Percentiles rank a stretch among this genome's conserved stretches.
phyloP scores from a whole-genome alignment of 176 grass and related monocot genomes.

The Oryza coarctata region DNA sequence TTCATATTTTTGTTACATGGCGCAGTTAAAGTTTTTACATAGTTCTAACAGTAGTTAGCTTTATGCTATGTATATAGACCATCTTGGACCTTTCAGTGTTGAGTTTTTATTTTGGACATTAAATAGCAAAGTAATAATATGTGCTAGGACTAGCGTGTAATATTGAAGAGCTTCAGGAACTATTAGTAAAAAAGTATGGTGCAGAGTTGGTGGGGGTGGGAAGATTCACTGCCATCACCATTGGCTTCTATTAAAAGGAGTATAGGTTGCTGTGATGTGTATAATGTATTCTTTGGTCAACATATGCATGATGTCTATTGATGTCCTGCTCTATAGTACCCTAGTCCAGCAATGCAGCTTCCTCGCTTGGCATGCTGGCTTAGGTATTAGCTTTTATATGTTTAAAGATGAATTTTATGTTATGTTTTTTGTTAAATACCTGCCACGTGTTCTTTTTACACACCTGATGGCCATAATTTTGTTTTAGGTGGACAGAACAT shows the following conservation, averaged over 20 bases:
- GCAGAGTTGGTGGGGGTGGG: neutral
- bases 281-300: neutral
- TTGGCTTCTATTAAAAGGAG: neutral
- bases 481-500: conserved; percentile 82
- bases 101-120: neutral
- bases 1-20: neutral
- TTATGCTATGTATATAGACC: neutral
- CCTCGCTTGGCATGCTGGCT: neutral
- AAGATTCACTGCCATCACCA: neutral
- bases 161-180: neutral
- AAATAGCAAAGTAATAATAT: neutral
- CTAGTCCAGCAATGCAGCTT: neutral
- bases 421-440: neutral
- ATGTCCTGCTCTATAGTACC: neutral
- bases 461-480: conserved; percentile 3
- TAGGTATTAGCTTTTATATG: neutral
- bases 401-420: neutral
- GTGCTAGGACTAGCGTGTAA: neutral
- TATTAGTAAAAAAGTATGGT: neutral
- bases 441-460: neutral
- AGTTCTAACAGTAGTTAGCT: neutral
- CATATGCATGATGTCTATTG: neutral
- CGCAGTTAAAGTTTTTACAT: neutral
- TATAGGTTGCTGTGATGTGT: neutral
- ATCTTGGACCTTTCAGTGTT: neutral